Base-by-base conservation (phyloP, 345 rosid genomes). In the Populus davidiana region DNA sequence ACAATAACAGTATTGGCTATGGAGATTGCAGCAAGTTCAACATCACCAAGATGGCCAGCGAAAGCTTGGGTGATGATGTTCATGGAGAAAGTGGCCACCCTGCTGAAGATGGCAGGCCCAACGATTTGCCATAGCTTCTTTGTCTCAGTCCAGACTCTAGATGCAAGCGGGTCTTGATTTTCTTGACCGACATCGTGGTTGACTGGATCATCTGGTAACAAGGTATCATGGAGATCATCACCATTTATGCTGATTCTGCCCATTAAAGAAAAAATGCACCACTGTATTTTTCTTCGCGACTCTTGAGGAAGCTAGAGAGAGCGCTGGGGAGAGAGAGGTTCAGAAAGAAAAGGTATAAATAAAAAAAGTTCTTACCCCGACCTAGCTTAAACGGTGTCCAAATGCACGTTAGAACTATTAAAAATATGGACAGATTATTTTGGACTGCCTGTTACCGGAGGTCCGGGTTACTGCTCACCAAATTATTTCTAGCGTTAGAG, bases 11-110 rank as follows among this genome's bases (percentile, higher is more conserved):
- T 83, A 72, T 86, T 87, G 73, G 90, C 90, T 1, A 91, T 86
- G 77, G 91, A 88, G 67, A 90, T 81, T 17, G 96, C 85, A 49
- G 96, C 96, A 43, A 91, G 89, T 35, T 87, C 81, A 20, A 90
- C 81, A 38, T 88, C 91, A 44, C 92, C 92, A 29, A 91, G 87
- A 77, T 86, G 93, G 70, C 93, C 92, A 5, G 92, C 91, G 33
- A 88, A 89, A 39, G 89, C 89, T 74, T 91, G 91, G 68, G 91
- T 86, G 77, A 89, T 20, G 27, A 90, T 75, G 84, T 85, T 86
- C 72, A 87, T 88, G 72, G 91, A 74, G 75, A 50, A 89, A n/a
- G 88, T 63, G 1, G 91, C 83, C 47, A 86, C 14, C n/a, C 90
- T 79, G 74, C 86, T 83, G 79, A 89, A 85, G 67, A 89, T 89